phyloP scores from a whole-genome alignment of 768 basidiomycete genomes.

The Lactarius akahatsu region DNA sequence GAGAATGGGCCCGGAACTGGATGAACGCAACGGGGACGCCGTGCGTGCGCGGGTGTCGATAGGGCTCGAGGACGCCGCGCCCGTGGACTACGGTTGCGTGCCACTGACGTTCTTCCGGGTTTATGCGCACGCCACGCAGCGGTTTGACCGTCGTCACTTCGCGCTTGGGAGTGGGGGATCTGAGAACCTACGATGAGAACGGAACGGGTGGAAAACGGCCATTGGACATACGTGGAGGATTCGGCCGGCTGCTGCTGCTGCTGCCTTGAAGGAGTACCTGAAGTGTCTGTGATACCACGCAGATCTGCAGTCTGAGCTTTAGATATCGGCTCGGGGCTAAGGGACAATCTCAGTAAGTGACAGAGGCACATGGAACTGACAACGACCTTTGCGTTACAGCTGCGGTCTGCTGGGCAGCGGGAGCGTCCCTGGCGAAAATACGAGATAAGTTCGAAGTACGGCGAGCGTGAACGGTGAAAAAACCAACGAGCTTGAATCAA shows the following conservation, averaged over 20 bases:
- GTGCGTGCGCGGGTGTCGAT: constrained; percentile 60
- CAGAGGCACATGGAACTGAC: not conserved
- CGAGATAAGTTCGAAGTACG: not conserved
- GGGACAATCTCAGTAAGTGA: not conserved
- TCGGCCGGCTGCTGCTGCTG: not conserved
- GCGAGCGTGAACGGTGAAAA: not conserved
- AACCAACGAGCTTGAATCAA: not conserved
- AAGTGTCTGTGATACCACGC: not conserved
- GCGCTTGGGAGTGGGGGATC: constrained; percentile 2
- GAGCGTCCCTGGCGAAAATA: not conserved
- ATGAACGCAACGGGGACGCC: constrained; percentile 75
- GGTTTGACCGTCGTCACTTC: constrained; percentile 4
- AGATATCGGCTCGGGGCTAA: not conserved
- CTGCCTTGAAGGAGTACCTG: not conserved
- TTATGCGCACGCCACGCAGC: constrained; percentile 16
- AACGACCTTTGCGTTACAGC: not conserved
- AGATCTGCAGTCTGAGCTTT: not conserved
- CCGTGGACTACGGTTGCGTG: constrained; percentile 63
- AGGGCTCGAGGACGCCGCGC: constrained; percentile 54
- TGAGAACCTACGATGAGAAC: not conserved
- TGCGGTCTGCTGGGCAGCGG: not conserved
- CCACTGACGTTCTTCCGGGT: constrained; percentile 38
- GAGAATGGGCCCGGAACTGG: constrained; percentile 78
- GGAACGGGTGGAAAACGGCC: not conserved
- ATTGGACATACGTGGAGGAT: constrained; percentile 8